These are phyloP conservation scores for Aspergillus neoniger DNA, from an alignment of 2,329 filamentous ascomycete genomes.

Conservation along the genomic window DNA sequence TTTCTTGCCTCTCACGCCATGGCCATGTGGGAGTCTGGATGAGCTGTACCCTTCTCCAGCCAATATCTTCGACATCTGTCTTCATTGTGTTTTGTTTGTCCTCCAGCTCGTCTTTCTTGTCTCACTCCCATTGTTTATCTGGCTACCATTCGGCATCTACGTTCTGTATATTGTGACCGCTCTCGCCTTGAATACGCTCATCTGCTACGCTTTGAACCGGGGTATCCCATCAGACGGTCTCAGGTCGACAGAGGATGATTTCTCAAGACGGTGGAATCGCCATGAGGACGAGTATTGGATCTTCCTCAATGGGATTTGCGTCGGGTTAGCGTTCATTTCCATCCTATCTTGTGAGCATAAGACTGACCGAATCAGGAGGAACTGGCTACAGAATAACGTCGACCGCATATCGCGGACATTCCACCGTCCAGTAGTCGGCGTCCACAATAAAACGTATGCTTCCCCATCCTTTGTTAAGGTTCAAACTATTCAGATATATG, in stretches of 20 bases:
- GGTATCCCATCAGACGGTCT: constrained; percentile 3
- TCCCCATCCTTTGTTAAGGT: neutral
- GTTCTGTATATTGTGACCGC: constrained; percentile 44
- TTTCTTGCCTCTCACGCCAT: constrained; percentile 59
- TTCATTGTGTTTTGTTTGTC: constrained; percentile 62
- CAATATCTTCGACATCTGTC: constrained; percentile 59
- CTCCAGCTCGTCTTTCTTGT: constrained; percentile 64
- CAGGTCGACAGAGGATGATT: constrained; percentile 46
- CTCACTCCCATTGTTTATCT: constrained; percentile 60
- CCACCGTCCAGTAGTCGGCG: constrained; percentile 67
- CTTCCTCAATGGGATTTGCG: constrained; percentile 72
- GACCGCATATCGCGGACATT: constrained; percentile 73
- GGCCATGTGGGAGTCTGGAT: constrained; percentile 57
- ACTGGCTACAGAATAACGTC: constrained; percentile 71
- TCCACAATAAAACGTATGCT: constrained; percentile 70
- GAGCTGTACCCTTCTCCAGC: constrained; percentile 62
- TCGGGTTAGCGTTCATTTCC: constrained; percentile 45
- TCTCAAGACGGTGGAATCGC: constrained; percentile 40
- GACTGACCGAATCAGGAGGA: constrained; percentile 39
- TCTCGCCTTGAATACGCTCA: constrained; percentile 30
- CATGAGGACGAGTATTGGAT: constrained; percentile 70
- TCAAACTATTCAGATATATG: too few species aligned
- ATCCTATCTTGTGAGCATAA: constrained; percentile 21
- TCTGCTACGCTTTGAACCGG: constrained; percentile 42
- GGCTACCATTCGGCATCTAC: constrained; percentile 52